phyloP scores from a whole-genome alignment of 75 land plant species.

The Cupressus sempervirens region DNA sequence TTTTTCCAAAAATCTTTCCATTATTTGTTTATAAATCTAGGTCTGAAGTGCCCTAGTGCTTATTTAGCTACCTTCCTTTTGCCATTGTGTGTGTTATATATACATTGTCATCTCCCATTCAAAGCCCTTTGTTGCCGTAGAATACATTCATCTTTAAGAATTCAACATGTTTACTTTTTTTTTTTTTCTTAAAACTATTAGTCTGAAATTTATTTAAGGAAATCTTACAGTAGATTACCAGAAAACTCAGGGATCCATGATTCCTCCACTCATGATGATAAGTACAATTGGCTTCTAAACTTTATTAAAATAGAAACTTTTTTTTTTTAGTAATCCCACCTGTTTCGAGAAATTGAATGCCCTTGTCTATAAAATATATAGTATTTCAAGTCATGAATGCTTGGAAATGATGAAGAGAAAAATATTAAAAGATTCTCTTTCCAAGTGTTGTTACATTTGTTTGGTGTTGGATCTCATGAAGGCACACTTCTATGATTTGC shows the following conservation, averaged over 20 bases:
- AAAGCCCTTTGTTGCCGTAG: background rate
- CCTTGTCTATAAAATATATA: background rate
- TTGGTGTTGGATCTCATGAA: background rate
- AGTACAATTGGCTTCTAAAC: too few species aligned
- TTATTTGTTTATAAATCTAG: background rate
- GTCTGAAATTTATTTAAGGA: background rate
- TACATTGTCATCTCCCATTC: background rate
- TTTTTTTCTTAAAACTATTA: background rate
- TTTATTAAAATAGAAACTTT: background rate
- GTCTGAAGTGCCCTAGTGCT: background rate
- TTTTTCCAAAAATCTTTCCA: background rate
- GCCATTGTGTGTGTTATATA: background rate
- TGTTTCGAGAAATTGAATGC: background rate
- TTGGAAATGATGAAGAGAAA: background rate
- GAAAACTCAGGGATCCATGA: background rate
- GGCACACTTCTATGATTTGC: background rate
- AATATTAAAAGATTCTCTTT: constrained; percentile 4
- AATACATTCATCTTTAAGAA: background rate
- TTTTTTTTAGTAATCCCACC: background rate
- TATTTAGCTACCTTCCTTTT: background rate
- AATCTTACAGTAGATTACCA: background rate
- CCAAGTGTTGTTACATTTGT: too few species aligned
- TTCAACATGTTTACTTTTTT: background rate
- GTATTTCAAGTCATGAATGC: background rate
- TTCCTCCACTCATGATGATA: background rate